A percentile compares a stretch with the other conserved stretches of the same genome.
Evolutionary conservation across 2,329 filamentous ascomycete species (phyloP).

Genomic region (Clonostachys byssicola): DNA sequence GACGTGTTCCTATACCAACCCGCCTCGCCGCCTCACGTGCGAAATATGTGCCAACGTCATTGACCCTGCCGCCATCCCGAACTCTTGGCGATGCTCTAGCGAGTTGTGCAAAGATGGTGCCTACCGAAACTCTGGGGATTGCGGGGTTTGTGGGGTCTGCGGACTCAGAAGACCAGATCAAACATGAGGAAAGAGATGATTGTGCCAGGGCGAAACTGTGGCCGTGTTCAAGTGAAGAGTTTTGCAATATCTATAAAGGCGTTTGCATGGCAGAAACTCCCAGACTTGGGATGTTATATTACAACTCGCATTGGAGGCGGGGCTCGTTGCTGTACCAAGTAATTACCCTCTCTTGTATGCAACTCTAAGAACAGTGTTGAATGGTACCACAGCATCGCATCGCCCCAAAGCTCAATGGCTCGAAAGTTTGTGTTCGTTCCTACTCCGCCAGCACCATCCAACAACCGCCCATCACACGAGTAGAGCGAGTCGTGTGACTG

Average conservation of each 20-base stretch:
- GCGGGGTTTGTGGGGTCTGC: conserved; percentile 67
- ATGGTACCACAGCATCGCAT: neutral
- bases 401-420: no score
- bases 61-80: conserved; percentile 42
- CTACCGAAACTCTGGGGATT: conserved; percentile 69
- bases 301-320: no score
- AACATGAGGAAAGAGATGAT: no score
- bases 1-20: conserved; percentile 67
- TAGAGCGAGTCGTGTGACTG: no score
- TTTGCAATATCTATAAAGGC: neutral
- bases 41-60: conserved; percentile 68
- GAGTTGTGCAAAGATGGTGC: conserved; percentile 45
- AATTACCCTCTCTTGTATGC: no score
- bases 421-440: no score
- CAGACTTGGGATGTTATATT: no score
- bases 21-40: conserved; percentile 52
- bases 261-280: no score
- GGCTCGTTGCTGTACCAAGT: no score
- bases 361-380: neutral
- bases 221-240: neutral
- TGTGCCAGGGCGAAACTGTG: neutral
- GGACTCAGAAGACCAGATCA: conserved; percentile 31
- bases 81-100: conserved; percentile 62
- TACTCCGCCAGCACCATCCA: no score
- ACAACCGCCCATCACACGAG: no score